Evolutionary conservation across 345 rosid species (phyloP), one percentile per base, ranked within the genome.

Genomic region (Salix viminalis): DNA sequence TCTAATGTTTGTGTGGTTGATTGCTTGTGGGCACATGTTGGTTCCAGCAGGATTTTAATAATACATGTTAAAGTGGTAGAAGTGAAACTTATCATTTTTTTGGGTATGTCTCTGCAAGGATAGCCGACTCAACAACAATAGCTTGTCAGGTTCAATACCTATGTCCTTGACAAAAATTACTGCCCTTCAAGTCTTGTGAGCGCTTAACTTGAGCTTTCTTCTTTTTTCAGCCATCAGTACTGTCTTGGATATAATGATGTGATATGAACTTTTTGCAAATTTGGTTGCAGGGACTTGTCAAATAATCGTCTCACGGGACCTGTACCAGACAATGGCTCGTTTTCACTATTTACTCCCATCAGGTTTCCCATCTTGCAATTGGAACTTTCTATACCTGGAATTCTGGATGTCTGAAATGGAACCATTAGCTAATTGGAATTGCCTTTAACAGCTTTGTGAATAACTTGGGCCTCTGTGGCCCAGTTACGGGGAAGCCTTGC

Each of bases 401-500:
- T n/a, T 56, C 28, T 56, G 62, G 62, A 56, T 56, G 62, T 56
- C 26, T 11, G 23, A n/a, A n/a, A 11, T 13, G 67, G 61, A 69
- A 9, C 42, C 58, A 50, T 61, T 68, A 71, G 13, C 64, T 74
- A 41, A 60, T 79, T 60, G 24, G 44, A 23, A 37, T 69, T 65
- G 36, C 71, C 62, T 28, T 64, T 72, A 68, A 24, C 77, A 71
- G 99, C 89, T 96, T 96, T 84, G 97, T 96, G 72, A 94, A 94
- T 84, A 96, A 96, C 86, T 75, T 91, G 83, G 85, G 87, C 84
- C 89, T 96, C 24, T 96, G 99, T 88, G 99, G 99, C 67, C 97
- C 98, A 11, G 98, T 94, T 73, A 96, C 99, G 65, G 97, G 97
- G 76, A 91, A 70, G 62, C 97, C 98, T 67, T 96, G 99, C 84